Conservation (phyloP, 352 stramenopile genomes). For the Globisporangium orthogonon region DNA sequence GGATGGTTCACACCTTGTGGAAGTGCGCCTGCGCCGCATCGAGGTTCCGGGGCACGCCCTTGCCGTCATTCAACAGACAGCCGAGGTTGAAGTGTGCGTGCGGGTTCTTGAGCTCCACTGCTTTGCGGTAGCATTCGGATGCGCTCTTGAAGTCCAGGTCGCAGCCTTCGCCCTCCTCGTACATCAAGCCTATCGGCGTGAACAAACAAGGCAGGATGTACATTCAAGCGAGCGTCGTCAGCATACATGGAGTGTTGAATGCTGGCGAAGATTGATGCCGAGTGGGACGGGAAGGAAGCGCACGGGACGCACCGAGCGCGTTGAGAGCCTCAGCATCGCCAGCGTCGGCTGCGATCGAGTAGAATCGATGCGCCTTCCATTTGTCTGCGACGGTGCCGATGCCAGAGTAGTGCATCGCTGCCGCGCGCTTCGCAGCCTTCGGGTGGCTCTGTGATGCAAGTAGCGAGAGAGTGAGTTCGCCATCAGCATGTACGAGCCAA, state of each 20-base stretch:
- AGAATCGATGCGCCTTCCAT: slow-evolving; percentile 40
- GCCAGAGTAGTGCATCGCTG: slow-evolving; percentile 56
- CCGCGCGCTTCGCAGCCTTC: slow-evolving; percentile 44
- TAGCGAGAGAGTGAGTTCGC: not conserved
- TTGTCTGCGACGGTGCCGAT: slow-evolving; percentile 46
- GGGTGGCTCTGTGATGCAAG: slow-evolving; percentile 21
- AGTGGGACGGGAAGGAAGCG: not conserved
- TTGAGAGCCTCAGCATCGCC: slow-evolving; percentile 63
- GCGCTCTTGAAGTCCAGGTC: slow-evolving; percentile 57
- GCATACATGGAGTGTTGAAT: too few species aligned
- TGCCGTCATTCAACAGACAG: slow-evolving; percentile 53
- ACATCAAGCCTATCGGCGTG: slow-evolving; percentile 43
- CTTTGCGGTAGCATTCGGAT: slow-evolving; percentile 44
- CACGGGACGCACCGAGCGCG: slow-evolving; percentile 35
- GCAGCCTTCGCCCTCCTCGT: slow-evolving; percentile 71
- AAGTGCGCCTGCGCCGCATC: slow-evolving; percentile 62
- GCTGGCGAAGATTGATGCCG: too few species aligned
- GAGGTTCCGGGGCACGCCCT: slow-evolving; percentile 49
- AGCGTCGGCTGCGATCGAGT: slow-evolving; percentile 40
- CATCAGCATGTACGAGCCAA: not conserved
- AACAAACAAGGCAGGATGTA: too few species aligned
- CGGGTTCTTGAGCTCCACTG: slow-evolving; percentile 32
- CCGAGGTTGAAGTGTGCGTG: slow-evolving; percentile 80
- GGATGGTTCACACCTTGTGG: slow-evolving; percentile 17
- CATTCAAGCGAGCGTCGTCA: not conserved